Evolutionary conservation across 257 asterid genomes (phyloP).

Genomic region (Lycium barbarum): DNA sequence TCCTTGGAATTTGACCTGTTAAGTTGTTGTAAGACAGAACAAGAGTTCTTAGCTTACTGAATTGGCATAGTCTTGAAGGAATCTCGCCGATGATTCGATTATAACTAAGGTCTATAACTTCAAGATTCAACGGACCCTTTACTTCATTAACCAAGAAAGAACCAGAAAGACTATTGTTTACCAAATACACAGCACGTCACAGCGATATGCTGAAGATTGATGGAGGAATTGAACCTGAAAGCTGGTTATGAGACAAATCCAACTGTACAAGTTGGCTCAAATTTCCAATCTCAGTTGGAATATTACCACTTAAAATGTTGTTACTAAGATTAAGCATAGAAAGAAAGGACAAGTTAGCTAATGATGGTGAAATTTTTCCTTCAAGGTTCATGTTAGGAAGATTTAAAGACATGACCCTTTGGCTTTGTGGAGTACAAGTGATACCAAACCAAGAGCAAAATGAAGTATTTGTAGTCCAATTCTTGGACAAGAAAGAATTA

Average conservation of each 20-base stretch:
- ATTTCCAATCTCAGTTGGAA: slow-evolving; percentile 30
- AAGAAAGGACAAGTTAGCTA: slow-evolving; percentile 48
- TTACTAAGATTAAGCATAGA: slow-evolving; percentile 33
- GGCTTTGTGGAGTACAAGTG: slow-evolving; percentile 27
- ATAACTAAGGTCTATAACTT: slow-evolving; percentile 35
- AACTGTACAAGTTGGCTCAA: slow-evolving; percentile 25
- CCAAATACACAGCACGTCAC: slow-evolving; percentile 31
- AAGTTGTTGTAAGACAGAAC: slow-evolving; percentile 37
- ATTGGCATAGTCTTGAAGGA: slow-evolving; percentile 42
- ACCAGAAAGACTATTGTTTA: slow-evolving; percentile 42
- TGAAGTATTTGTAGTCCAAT: slow-evolving; percentile 38
- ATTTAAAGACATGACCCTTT: slow-evolving; percentile 39
- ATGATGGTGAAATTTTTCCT: slow-evolving; percentile 40
- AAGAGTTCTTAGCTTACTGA: slow-evolving; percentile 28
- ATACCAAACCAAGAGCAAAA: slow-evolving; percentile 49
- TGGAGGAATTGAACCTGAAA: slow-evolving; percentile 45
- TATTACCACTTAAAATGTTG: slow-evolving; percentile 31
- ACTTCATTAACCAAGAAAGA: slow-evolving; percentile 27
- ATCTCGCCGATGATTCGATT: slow-evolving; percentile 39
- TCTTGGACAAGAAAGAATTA: slow-evolving; percentile 25
- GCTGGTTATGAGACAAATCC: slow-evolving; percentile 24
- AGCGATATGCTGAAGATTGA: slow-evolving; percentile 43
- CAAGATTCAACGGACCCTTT: slow-evolving; percentile 16
- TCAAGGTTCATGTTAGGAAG: slow-evolving; percentile 40
- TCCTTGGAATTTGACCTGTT: slow-evolving; percentile 40